phyloP scores from a whole-genome alignment of 176 grass and related monocot genomes.

The Oryza meyeriana region DNA sequence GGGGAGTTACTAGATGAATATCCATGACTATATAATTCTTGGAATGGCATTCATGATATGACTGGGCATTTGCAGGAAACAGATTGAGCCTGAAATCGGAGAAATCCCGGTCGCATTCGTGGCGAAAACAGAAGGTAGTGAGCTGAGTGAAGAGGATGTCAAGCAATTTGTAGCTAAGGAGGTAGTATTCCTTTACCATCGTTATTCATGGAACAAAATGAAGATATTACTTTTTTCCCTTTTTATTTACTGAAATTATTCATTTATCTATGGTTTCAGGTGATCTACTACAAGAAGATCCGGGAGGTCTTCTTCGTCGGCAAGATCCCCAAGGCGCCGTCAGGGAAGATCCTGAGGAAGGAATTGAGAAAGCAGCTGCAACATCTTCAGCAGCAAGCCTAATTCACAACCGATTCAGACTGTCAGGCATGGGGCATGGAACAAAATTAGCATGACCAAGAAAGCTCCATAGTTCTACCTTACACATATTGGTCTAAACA shows the following conservation, averaged over 20 bases:
- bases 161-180: constrained; percentile 72
- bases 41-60: not conserved
- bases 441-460: not conserved
- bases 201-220: not conserved
- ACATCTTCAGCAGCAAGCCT: not conserved
- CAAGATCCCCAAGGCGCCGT: constrained; percentile 71
- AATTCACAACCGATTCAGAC: not conserved
- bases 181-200: constrained; percentile 22
- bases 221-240: not conserved
- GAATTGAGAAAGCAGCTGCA: constrained; percentile 57
- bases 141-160: constrained; percentile 63
- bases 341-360: constrained; percentile 75
- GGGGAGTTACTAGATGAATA: not conserved
- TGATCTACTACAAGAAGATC: constrained; percentile 77
- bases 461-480: not conserved
- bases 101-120: constrained; percentile 76
- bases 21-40: not conserved
- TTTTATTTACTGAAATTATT: not conserved
- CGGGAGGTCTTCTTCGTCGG: constrained; percentile 53
- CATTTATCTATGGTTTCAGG: constrained; percentile 17
- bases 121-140: constrained; percentile 37
- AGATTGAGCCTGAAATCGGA: constrained; percentile 39
- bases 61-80: constrained; percentile 9
- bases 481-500: not conserved
- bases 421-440: too few relatives aligned